Evolutionary conservation across 352 stramenopile genomes (phyloP), one percentile per base, ranked within the genome.

Genomic region (Chrysophaeum taylorii): DNA sequence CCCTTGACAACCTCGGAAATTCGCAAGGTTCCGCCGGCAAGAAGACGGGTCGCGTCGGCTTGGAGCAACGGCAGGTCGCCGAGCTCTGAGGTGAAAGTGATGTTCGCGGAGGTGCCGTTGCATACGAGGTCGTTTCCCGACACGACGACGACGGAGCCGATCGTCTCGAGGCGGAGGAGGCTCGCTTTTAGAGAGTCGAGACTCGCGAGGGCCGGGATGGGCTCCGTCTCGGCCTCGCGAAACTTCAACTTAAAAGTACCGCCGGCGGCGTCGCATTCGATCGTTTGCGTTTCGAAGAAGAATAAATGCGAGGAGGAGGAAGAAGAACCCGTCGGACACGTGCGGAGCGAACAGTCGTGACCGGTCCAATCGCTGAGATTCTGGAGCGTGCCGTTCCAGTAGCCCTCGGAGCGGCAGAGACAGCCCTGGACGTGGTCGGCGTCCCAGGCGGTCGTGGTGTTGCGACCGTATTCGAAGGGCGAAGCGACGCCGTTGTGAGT

Each of bases 391-490:
- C 60, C 60, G 53, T 71, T 43, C 1, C 61, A 84, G 73, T 89
- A 94, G 48, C 88, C 88, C 48, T 89, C 78, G 4, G 68, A 16
- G 64, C 94, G 88, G 69, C 88, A 95, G 72, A 79, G 84, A 79
- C 88, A 94, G 48, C 87, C 85, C 78, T 93, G 89, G 43, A 91
- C 79, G 81, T 92, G 93, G 66, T 77, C 73, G 25, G 73, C 80
- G 68, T 95, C 89, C 88, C 89, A 95, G 15, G 71, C 42, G n/a
- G n/a, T n/a, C 35, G 57, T 48, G 16, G 57, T 23, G 60, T 73
- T 73, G 38, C 25, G 41, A 18, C 73, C 73, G 70, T 80, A 80
- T 0, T 64, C 64, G 0, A 66, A 39, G n/a, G 73, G 70, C 27
- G 70, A 35, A 23, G 60, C 36, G 7, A 70, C 69, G 39, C 69